Evolutionary conservation across 2,329 filamentous ascomycete species (phyloP).

Genomic region (Capronia epimyces): DNA sequence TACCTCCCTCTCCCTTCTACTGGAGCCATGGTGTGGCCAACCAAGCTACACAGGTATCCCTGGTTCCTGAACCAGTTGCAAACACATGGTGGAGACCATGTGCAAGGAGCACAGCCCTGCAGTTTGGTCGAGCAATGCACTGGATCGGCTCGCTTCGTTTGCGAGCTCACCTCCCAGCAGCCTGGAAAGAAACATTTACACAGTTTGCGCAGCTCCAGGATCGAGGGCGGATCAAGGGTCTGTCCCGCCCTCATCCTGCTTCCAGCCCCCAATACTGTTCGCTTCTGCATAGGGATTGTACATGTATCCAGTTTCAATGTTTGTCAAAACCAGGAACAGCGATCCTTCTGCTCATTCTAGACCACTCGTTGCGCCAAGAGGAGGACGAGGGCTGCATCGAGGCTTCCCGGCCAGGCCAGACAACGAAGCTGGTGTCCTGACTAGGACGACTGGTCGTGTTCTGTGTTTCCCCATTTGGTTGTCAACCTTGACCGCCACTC

Average conservation of each 20-base stretch:
- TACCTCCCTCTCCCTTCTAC: too few relatives aligned
- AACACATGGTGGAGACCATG: neutral
- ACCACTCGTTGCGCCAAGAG: constrained; percentile 20
- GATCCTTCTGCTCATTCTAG: constrained; percentile 1
- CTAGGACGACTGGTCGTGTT: constrained; percentile 6
- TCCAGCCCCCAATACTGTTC: neutral
- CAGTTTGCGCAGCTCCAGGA: neutral
- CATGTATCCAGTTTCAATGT: neutral
- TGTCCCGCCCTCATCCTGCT: neutral
- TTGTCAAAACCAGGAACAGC: constrained; percentile 7
- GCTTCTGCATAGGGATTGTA: neutral
- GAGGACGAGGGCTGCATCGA: constrained; percentile 2
- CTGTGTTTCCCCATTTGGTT: constrained; percentile 13
- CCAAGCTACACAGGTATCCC: constrained; percentile 12
- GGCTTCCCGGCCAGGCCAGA: constrained; percentile 6
- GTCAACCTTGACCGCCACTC: constrained; percentile 8
- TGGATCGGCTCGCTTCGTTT: too few relatives aligned
- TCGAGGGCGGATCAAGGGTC: neutral
- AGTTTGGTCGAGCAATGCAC: too few relatives aligned
- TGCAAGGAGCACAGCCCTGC: neutral
- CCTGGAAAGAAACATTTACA: neutral
- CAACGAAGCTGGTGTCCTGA: constrained; percentile 9
- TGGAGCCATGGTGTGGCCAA: neutral
- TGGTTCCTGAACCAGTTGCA: constrained; percentile 4
- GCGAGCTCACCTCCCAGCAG: neutral